Base-by-base conservation (phyloP, 345 rosid genomes). In the Excoecaria agallocha region DNA sequence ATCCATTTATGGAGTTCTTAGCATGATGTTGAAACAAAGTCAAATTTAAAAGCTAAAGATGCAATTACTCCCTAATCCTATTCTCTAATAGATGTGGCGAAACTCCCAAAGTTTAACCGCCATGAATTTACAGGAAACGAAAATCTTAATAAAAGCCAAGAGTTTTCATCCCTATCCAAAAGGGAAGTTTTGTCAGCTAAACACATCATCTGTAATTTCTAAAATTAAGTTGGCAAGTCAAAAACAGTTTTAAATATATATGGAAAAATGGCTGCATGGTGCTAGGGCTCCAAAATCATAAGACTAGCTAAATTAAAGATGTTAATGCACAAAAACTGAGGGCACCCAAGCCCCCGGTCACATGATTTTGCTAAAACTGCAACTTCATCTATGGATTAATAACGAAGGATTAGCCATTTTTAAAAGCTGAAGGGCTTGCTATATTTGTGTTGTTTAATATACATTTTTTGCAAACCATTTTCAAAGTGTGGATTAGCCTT, bases 101-200 rank as follows among this genome's bases (percentile, higher is more conserved):
- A 81, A 87, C 92, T 86, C 67, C 94, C 82, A 81, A 77, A 83
- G 91, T 78, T 78, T 81, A 87, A 87, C 89, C 90, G 71, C 83
- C 69, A 71, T 68, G 73, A 83, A 85, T 89, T 76, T 89, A 88
- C 87, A 85, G 72, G 75, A 71, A 80, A 17, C 35, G 63, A 65
- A 70, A 59, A 30, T 60, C 19, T 60, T 75, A 78, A 56, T 39
- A 43, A 49, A 65, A 71, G 73, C 46, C 25, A 62, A 76, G 55
- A 58, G 76, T 57, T 73, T 76, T 81, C 85, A 74, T 92, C 86
- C 87, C 77, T 66, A 68, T 83, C 87, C 82, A 38, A 79, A 79
- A 86, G 85, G 86, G 87, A 74, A 84, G 82, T 8, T 19, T 71
- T 62, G 45, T 74, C 73, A 57, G 62, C 76, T 79, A 71, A 76